Conservation (phyloP, 1,139 yeast species). For the Meyerozyma athensensis region DNA sequence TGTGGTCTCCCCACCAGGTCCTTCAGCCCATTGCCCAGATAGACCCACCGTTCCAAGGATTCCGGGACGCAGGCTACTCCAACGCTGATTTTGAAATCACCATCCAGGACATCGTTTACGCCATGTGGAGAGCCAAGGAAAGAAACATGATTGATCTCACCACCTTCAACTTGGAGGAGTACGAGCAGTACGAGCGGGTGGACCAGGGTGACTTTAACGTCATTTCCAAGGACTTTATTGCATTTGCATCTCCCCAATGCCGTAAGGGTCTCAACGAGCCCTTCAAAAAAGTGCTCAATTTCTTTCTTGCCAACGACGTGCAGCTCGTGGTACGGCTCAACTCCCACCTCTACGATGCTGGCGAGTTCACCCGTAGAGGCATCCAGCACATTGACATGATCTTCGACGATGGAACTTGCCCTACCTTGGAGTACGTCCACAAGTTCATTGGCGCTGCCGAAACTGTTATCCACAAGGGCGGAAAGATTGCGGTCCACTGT, state of each 20-base stretch:
- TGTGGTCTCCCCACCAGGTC: constrained; percentile 98
- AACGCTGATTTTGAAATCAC: constrained; percentile 91
- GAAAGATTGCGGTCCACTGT: constrained; percentile 96
- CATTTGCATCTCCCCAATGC: constrained; percentile 91
- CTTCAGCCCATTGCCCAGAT: constrained; percentile 90
- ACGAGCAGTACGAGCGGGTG: constrained; percentile 90
- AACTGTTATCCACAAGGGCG: constrained; percentile 75
- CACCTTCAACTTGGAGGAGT: constrained; percentile 84
- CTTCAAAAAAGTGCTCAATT: constrained; percentile 74
- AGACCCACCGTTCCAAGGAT: constrained; percentile 91
- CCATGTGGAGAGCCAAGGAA: constrained; percentile 98
- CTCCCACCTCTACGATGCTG: constrained; percentile 82
- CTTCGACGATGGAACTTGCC: constrained; percentile 97
- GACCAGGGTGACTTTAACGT: constrained; percentile 96
- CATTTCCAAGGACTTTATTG: constrained; percentile 87
- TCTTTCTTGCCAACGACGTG: constrained; percentile 67
- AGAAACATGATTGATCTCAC: constrained; percentile 83
- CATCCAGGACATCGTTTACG: constrained; percentile 92
- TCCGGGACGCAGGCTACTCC: constrained; percentile 96
- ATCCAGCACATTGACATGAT: constrained; percentile 92
- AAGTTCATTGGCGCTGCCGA: constrained; percentile 94
- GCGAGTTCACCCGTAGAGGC: constrained; percentile 76
- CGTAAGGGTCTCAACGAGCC: constrained; percentile 60
- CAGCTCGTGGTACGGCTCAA: constrained; percentile 87
- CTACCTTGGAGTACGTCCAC: constrained; percentile 87